phyloP scores from a whole-genome alignment of 805 yeast species.

The Pichia cabralensis region DNA sequence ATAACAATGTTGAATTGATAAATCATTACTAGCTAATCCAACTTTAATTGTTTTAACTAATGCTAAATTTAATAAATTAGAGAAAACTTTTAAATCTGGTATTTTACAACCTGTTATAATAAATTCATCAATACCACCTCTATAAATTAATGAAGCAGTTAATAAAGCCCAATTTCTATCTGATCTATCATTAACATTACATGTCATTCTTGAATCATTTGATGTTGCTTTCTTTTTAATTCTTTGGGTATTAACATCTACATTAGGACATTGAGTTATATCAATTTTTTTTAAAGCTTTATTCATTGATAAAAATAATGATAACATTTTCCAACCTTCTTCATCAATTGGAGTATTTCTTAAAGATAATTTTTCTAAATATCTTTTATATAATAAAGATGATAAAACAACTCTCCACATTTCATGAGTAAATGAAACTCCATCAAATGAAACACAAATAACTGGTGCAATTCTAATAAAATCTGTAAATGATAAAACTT shows the following conservation, averaged over 20 bases:
- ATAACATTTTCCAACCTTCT: constrained; percentile 70
- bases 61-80: constrained; percentile 45
- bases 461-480: constrained; percentile 81
- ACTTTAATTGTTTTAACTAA: constrained; percentile 48
- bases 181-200: constrained; percentile 47
- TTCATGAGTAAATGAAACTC: constrained; percentile 60
- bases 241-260: constrained; percentile 35
- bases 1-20: constrained; percentile 48
- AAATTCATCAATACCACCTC: constrained; percentile 75
- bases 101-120: constrained; percentile 70
- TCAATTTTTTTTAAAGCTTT: constrained; percentile 50
- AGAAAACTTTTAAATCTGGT: constrained; percentile 44
- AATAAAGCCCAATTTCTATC: constrained; percentile 79
- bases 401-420: constrained; percentile 69
- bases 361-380: constrained; percentile 62
- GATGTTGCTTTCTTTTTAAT: constrained; percentile 20
- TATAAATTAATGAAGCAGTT: constrained; percentile 52
- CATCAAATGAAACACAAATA: constrained; percentile 66
- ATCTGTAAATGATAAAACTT: constrained; percentile 80
- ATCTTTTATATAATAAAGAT: constrained; percentile 56
- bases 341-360: constrained; percentile 66
- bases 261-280: constrained; percentile 56
- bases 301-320: constrained; percentile 64
- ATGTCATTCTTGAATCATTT: constrained; percentile 29
- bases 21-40: constrained; percentile 70